Percentiles rank a stretch among this genome's conserved stretches.
Evolutionary conservation across 805 yeast genomes (phyloP).

Genomic region (Sungouiozyma ichnusensis): DNA sequence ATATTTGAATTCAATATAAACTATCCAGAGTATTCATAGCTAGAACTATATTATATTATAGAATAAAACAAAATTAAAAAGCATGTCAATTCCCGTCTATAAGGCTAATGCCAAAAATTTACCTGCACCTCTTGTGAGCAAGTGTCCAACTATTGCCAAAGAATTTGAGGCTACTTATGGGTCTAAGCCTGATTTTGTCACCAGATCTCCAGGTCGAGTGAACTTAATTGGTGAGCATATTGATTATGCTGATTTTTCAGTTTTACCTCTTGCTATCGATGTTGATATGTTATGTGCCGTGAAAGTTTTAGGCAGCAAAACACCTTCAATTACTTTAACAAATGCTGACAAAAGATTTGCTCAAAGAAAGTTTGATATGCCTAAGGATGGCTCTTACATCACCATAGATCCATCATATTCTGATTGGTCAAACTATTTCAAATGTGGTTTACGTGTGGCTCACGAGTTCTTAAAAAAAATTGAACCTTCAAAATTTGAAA

Average conservation of each 20-base stretch:
- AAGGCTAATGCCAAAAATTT: constrained; percentile 4
- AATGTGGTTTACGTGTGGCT: constrained; percentile 55
- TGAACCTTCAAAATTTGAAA: constrained; percentile 22
- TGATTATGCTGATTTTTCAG: constrained; percentile 57
- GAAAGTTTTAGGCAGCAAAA: constrained; percentile 17
- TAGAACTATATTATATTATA: too few species aligned
- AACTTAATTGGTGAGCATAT: constrained; percentile 68
- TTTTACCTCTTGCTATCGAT: constrained; percentile 65
- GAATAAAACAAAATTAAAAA: background rate
- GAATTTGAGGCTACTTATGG: constrained; percentile 24
- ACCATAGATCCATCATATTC: constrained; percentile 40
- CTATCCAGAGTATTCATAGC: background rate
- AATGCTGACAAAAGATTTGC: constrained; percentile 31
- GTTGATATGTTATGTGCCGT: constrained; percentile 51
- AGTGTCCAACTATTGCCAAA: constrained; percentile 7
- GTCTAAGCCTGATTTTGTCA: constrained; percentile 32
- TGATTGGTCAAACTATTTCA: constrained; percentile 61
- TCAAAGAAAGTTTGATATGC: constrained; percentile 30
- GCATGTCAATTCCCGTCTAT: constrained; percentile 13
- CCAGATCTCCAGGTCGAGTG: constrained; percentile 69
- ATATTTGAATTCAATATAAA: background rate
- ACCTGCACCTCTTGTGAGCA: constrained; percentile 7
- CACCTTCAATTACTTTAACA: constrained; percentile 24
- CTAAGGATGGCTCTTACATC: constrained; percentile 32
- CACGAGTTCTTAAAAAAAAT: constrained; percentile 34